Conservation (phyloP, 163 green algal genomes). For the Chloroidium sp. region DNA sequence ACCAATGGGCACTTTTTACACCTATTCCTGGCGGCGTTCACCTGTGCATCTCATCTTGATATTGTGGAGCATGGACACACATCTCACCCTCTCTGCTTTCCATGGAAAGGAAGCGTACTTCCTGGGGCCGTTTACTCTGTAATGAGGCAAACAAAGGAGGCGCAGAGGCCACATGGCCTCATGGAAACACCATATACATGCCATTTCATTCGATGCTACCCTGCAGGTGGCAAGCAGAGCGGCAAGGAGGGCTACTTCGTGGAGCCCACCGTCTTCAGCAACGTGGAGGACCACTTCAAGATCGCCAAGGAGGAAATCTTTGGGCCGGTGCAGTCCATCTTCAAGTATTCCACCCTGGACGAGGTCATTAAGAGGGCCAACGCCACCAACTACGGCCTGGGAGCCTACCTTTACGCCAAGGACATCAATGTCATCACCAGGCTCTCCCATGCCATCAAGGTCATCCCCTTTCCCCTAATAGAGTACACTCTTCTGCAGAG, state of each 20-base stretch:
- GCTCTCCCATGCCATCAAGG: conserved; percentile 33
- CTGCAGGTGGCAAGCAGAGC: neutral
- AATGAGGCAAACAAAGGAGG: too few relatives aligned
- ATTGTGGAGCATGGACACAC: too few relatives aligned
- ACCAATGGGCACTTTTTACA: too few relatives aligned
- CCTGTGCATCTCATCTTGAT: too few relatives aligned
- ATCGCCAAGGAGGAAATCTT: conserved; percentile 57
- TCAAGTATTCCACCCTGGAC: conserved; percentile 11
- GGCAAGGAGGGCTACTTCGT: conserved; percentile 42
- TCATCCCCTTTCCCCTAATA: neutral
- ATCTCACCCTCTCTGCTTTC: neutral
- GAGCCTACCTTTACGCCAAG: conserved; percentile 41
- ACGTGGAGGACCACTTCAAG: conserved; percentile 28
- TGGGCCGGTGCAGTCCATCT: conserved; percentile 61
- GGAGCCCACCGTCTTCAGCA: conserved; percentile 64
- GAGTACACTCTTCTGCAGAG: too few relatives aligned
- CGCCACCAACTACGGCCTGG: conserved; percentile 53
- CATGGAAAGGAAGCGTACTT: neutral
- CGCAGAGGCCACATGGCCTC: neutral
- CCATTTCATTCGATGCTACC: neutral
- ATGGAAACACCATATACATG: neutral
- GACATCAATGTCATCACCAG: conserved; percentile 45
- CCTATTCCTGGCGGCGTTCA: too few relatives aligned
- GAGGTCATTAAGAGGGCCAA: conserved; percentile 26
- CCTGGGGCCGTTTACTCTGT: too few relatives aligned